phyloP scores from a whole-genome alignment of 352 stramenopile genomes.

The Globisporangium lucens region DNA sequence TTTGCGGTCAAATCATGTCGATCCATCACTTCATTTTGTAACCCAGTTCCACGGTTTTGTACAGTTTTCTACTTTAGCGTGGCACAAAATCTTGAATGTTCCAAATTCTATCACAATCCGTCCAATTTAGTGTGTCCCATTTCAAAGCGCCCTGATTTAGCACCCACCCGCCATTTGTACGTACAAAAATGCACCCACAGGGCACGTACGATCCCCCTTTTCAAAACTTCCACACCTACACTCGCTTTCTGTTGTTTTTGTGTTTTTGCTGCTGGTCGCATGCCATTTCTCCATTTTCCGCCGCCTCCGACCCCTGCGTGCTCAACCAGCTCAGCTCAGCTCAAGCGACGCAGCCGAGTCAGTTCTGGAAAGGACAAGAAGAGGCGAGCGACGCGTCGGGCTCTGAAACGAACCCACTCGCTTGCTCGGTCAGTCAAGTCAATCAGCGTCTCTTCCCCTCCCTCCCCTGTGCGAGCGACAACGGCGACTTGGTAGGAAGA shows the following conservation, averaged over 20 bases:
- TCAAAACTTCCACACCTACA: neutral
- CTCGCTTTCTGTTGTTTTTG: neutral
- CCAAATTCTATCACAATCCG: neutral
- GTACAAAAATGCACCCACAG: slow-evolving; percentile 1
- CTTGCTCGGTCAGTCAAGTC: neutral
- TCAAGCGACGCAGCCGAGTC: slow-evolving; percentile 1
- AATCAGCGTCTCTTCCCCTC: neutral
- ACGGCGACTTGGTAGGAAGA: neutral
- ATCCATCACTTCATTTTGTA: neutral
- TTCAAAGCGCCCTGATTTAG: neutral
- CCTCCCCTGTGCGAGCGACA: neutral
- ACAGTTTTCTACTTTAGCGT: neutral
- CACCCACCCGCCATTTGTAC: neutral
- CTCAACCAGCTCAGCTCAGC: neutral
- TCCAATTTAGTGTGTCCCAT: neutral
- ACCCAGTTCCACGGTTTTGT: slow-evolving; percentile 3
- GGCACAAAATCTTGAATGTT: neutral
- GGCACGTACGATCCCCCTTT: neutral
- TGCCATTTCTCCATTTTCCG: slow-evolving; percentile 5
- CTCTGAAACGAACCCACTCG: slow-evolving; percentile 1
- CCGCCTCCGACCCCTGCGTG: neutral
- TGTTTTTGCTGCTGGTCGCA: neutral
- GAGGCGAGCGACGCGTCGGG: slow-evolving; percentile 7
- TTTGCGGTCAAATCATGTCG: neutral
- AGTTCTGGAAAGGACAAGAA: neutral